Base-by-base conservation (phyloP, 768 basidiomycete genomes). In the Suillus variegatus region DNA sequence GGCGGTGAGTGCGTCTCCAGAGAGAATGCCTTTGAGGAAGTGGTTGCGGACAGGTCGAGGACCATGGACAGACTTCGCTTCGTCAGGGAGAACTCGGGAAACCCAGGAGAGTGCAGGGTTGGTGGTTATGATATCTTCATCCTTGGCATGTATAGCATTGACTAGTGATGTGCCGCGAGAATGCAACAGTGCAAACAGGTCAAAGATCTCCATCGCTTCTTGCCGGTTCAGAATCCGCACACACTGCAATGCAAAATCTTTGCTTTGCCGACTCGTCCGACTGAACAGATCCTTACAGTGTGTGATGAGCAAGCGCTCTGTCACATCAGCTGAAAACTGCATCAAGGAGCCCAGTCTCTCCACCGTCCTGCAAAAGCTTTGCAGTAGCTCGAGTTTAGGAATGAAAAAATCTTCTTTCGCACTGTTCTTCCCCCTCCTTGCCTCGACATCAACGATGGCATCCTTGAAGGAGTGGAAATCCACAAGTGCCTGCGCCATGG, bases 341-440 rank as follows among this genome's bases (percentile, higher is more conserved):
- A 74, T 72, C 9, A 76, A 57, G 18, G 66, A 70, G 0, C 81
- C 80, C 46, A 71, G 71, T 20, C 52, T 16, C 62, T 62, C n/a
- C 10, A 81, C 73, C 10, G 25, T 25, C 1, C 40, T 14, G 0
- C 4, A 18, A 18, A 62, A 62, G 52, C 74, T 77, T 40, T 79
- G 78, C 20, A 80, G 61, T 32, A 78, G 71, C 60, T 80, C 77
- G 8, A 82, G 74, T 66, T 83, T 83, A 3, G 80, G 81, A 43
- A 83, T 82, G n/a, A 75, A 61, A 46, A 62, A 62, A 20, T 74
- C 44, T 41, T 76, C 76, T 3, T 70, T 63, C 7, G 43, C 43
- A 4, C 71, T 60, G 9, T 54, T 65, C 60, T 73, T 75, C 18
- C 62, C 62, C 43, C 6, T 49, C 35, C 28, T 44, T 22, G 62